Evolutionary conservation across 129 eudicot genomes (phyloP).

Genomic region (Daucus carota): DH1_v3.0 NC_030388.2:755501-756000

Average conservation of each 20-base stretch:
- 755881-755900: no score
- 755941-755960: no score
- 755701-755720: not conserved
- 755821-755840: not conserved
- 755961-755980: no score
- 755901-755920: no score
- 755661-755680: not conserved
- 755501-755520: no score
- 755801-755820: not conserved
- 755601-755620: not conserved
- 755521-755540: no score
- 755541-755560: no score
- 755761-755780: not conserved
- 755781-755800: not conserved
- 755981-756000: no score
- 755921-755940: no score
- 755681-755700: not conserved
- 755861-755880: not conserved
- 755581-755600: constrained; percentile 4
- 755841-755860: not conserved
- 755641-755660: not conserved
- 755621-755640: not conserved
- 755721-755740: not conserved
- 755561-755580: no score
- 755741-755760: not conserved